Evolutionary conservation across 2,329 filamentous ascomycete genomes (phyloP).

Genomic region (Fusarium acutatum): DNA sequence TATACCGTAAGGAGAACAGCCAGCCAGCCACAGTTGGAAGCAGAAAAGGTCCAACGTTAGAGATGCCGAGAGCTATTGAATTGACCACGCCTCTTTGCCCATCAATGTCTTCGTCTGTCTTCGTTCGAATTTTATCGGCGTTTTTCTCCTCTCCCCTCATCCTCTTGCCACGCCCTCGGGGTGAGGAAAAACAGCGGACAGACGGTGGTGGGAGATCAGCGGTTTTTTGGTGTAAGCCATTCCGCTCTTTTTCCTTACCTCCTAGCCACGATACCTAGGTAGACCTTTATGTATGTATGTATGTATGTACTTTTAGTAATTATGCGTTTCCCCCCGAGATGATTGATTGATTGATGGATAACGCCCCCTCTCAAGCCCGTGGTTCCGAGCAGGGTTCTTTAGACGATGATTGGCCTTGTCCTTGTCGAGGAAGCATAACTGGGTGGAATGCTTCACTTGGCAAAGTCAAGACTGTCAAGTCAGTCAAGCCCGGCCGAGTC

Average conservation of each 20-base stretch:
- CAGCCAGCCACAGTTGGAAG: conserved; percentile 31
- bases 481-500: not conserved
- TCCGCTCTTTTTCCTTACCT: too few species aligned
- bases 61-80: conserved; percentile 15
- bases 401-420: conserved; percentile 13
- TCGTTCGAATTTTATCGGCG: not conserved
- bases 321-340: not conserved
- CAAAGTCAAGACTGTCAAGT: not conserved
- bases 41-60: conserved; percentile 2
- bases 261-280: not conserved
- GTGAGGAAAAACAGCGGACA: too few species aligned
- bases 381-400: conserved; percentile 13
- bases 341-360: not conserved
- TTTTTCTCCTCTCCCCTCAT: not conserved
- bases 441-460: conserved; percentile 24
- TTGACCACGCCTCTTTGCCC: conserved; percentile 5
- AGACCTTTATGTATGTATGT: not conserved
- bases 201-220: too few species aligned
- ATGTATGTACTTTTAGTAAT: not conserved
- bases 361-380: conserved; percentile 1
- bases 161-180: not conserved
- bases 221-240: too few species aligned
- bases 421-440: not conserved
- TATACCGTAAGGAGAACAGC: conserved; percentile 24
- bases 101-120: not conserved